phyloP scores from a whole-genome alignment of 2,329 filamentous ascomycete species.

The Aspergillus hortae region DNA sequence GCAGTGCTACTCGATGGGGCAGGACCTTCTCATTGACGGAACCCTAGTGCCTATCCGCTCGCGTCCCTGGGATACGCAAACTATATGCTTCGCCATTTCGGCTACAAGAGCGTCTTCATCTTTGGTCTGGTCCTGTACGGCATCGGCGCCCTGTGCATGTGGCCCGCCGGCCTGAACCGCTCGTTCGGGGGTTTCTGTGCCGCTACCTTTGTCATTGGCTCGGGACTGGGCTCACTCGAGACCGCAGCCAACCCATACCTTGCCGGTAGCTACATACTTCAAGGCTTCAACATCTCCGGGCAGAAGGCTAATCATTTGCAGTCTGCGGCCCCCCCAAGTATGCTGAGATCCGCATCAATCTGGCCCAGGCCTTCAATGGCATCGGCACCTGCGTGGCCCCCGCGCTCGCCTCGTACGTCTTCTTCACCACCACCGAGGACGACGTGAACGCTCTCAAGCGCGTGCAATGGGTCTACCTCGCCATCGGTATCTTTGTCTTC shows the following conservation, averaged over 20 bases:
- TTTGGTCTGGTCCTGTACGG: conserved; percentile 68
- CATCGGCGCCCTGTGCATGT: conserved; percentile 75
- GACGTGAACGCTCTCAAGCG: conserved; percentile 58
- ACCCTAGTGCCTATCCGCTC: conserved; percentile 50
- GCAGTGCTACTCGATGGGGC: background rate
- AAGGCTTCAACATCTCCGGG: no score
- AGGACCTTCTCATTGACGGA: conserved; percentile 1
- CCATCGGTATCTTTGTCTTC: conserved; percentile 69
- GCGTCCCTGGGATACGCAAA: conserved; percentile 53
- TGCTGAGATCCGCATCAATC: conserved; percentile 72
- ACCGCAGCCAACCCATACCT: conserved; percentile 76
- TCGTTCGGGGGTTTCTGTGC: conserved; percentile 73
- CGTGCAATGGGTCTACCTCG: conserved; percentile 79
- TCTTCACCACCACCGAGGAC: conserved; percentile 63
- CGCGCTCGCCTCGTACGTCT: conserved; percentile 68
- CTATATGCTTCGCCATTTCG: conserved; percentile 66
- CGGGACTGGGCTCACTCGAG: conserved; percentile 69
- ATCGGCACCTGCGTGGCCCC: conserved; percentile 72
- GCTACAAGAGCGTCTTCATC: conserved; percentile 79
- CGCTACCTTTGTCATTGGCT: conserved; percentile 68
- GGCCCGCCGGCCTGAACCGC: conserved; percentile 71
- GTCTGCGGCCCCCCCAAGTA: conserved; percentile 73
- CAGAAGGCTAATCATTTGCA: conserved; percentile 13
- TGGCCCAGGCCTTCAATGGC: conserved; percentile 74
- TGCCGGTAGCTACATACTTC: conserved; percentile 40